Evolutionary conservation across 2,329 filamentous ascomycete species (phyloP).

Genomic region (Beauveria rudraprayagi): DNA sequence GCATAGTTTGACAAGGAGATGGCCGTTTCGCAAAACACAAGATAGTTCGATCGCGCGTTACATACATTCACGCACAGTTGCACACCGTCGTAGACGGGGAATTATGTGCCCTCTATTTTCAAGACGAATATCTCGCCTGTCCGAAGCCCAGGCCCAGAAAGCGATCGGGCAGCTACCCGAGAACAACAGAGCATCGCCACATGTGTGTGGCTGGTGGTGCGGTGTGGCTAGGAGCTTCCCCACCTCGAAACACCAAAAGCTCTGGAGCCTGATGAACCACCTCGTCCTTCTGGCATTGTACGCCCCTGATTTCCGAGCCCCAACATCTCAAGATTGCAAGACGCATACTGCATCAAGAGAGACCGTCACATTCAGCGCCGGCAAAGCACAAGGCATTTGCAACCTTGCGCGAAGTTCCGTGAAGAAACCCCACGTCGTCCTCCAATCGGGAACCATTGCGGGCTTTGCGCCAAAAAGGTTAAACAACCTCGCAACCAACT

Average conservation of each 20-base stretch:
- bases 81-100: neutral
- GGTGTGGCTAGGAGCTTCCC: conserved; percentile 5
- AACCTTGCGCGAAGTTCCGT: neutral
- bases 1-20: too few species aligned
- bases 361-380: neutral
- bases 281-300: neutral
- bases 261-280: neutral
- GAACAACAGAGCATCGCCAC: neutral
- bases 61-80: neutral
- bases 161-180: neutral
- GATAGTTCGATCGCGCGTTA: neutral
- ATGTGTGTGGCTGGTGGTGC: neutral
- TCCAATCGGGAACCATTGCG: conserved; percentile 4
- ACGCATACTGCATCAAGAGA: neutral
- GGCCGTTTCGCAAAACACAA: neutral
- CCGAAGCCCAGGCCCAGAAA: neutral
- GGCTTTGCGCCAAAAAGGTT: neutral
- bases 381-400: neutral
- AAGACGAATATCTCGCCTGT: neutral
- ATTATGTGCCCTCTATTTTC: neutral
- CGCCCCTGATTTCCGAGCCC: neutral
- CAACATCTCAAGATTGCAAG: neutral
- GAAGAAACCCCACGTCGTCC: neutral
- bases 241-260: conserved; percentile 3
- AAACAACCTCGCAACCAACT: neutral